phyloP scores from a whole-genome alignment of 176 grass and related monocot genomes.

The Rhipidocladum racemiflorum region DNA sequence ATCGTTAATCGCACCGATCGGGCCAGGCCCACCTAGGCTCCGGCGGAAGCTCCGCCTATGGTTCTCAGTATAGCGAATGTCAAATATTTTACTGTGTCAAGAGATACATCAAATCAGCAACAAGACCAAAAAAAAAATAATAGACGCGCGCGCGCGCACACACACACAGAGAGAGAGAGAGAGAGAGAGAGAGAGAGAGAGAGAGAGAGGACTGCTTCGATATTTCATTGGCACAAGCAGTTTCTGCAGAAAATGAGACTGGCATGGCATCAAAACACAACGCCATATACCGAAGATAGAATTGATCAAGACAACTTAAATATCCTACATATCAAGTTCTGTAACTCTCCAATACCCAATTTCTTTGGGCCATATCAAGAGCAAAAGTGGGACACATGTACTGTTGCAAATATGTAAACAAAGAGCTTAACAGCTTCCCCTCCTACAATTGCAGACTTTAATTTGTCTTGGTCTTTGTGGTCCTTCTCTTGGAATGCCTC shows the following conservation, averaged over 20 bases:
- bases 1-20: too few species aligned
- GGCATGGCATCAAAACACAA: background rate
- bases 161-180: too few species aligned
- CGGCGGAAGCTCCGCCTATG: too few species aligned
- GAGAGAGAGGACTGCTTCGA: background rate
- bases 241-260: conserved; percentile 29
- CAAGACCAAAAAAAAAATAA: background rate
- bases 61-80: too few species aligned
- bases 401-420: conserved; percentile 36
- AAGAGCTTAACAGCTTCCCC: conserved; percentile 24
- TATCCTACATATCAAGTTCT: conserved; percentile 41
- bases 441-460: conserved; percentile 30
- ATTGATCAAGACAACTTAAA: conserved; percentile 6
- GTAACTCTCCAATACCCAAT: conserved; percentile 35
- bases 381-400: conserved; percentile 50
- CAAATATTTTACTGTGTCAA: background rate
- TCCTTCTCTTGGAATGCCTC: conserved; percentile 64
- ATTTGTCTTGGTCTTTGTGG: conserved; percentile 68
- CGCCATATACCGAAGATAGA: background rate
- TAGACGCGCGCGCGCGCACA: too few species aligned
- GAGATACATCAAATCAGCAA: background rate
- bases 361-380: conserved; percentile 22
- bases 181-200: too few species aligned
- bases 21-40: too few species aligned
- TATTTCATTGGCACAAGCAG: background rate